Evolutionary conservation across 257 asterid species (phyloP).

Genomic region (Rauvolfia tetraphylla): DNA sequence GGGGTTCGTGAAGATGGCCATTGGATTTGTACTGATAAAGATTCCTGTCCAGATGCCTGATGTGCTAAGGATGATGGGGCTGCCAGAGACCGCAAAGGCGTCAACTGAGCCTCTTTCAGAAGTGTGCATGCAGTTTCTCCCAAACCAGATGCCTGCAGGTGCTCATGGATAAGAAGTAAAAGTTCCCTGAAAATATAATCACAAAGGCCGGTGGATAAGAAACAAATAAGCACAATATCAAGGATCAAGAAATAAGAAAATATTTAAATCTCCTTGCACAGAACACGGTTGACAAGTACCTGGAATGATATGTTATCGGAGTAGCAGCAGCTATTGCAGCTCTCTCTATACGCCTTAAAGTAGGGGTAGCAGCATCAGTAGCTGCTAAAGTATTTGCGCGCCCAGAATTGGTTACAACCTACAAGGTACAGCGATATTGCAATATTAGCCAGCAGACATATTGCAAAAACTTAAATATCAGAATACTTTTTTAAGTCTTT

Average conservation of each 20-base stretch:
- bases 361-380: conserved; percentile 95
- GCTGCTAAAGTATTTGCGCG: conserved; percentile 98
- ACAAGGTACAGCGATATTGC: conserved; percentile 11
- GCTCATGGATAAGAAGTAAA: conserved; percentile 83
- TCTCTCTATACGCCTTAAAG: conserved; percentile 95
- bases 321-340: conserved; percentile 99
- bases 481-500: neutral
- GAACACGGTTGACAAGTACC: conserved; percentile 40
- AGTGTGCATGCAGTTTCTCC: conserved; percentile 64
- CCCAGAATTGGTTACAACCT: conserved; percentile 97
- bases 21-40: conserved; percentile 57
- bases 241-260: neutral
- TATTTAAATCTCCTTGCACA: neutral
- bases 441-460: neutral
- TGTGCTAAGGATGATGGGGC: conserved; percentile 80
- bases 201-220: conserved; percentile 9
- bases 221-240: conserved; percentile 3
- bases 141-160: conserved; percentile 91
- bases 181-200: conserved; percentile 71
- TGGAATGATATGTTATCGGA: conserved; percentile 88
- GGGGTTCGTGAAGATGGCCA: conserved; percentile 90
- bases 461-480: neutral
- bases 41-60: conserved; percentile 66
- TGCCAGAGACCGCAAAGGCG: conserved; percentile 87
- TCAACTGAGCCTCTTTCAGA: conserved; percentile 84